Percentiles rank a stretch among this genome's conserved stretches.
Evolutionary conservation across 208 protist genomes (phyloP).

Genomic region (Leishmania mexicana): DNA sequence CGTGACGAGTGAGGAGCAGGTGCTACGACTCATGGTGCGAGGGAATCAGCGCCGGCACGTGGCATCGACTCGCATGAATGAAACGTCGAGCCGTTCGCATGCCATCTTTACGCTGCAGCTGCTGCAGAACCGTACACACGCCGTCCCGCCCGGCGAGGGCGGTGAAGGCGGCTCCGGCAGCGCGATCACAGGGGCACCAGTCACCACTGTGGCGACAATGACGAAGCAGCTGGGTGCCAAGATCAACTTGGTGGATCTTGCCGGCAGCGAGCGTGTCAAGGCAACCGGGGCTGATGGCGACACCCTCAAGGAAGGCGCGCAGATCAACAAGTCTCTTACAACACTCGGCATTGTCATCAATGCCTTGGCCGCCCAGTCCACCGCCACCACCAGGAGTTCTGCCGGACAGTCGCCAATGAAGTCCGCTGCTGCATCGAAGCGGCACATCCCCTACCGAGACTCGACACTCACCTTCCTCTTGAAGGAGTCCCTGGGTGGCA

Average conservation of each 20-base stretch:
- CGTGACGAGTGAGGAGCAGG: slow-evolving; percentile 54
- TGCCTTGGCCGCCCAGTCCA: slow-evolving; percentile 68
- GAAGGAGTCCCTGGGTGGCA: slow-evolving; percentile 91
- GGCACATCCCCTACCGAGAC: slow-evolving; percentile 86
- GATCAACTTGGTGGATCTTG: slow-evolving; percentile 94
- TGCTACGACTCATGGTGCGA: slow-evolving; percentile 67
- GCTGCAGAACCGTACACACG: slow-evolving; percentile 46
- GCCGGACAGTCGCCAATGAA: too few relatives aligned
- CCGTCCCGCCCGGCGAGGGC: neutral
- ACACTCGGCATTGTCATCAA: slow-evolving; percentile 93
- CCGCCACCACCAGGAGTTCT: slow-evolving; percentile 15
- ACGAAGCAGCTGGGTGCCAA: slow-evolving; percentile 65
- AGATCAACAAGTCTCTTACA: slow-evolving; percentile 92
- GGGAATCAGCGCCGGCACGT: slow-evolving; percentile 79
- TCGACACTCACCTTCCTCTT: slow-evolving; percentile 88
- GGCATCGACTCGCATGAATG: slow-evolving; percentile 95
- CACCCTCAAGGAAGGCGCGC: slow-evolving; percentile 75
- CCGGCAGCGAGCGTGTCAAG: slow-evolving; percentile 90
- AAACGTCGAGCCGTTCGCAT: slow-evolving; percentile 95
- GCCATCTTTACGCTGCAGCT: slow-evolving; percentile 95
- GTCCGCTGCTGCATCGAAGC: neutral
- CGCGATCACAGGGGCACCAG: neutral
- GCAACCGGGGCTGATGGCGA: slow-evolving; percentile 83
- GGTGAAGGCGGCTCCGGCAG: neutral
- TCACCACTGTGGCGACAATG: slow-evolving; percentile 23